A percentile compares a stretch with the other conserved stretches of the same genome.
These are phyloP conservation scores for Clohesyomyces aquaticus DNA, from an alignment of 495 filamentous ascomycete species.

Conservation along the genomic window DNA sequence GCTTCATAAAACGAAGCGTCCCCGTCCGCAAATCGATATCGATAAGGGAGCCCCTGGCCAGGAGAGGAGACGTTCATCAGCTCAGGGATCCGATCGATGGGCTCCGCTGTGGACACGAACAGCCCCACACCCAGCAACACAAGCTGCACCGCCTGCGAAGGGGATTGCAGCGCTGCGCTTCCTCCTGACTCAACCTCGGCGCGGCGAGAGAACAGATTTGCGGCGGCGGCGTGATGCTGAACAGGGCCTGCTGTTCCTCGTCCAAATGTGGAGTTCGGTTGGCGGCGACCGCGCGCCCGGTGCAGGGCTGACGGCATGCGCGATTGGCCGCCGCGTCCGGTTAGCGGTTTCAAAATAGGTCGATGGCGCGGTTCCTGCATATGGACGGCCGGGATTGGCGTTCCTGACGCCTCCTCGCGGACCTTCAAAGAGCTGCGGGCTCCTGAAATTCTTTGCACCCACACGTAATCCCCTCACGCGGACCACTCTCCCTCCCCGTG, in stretches of 20 bases:
- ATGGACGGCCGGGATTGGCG: conserved; percentile 21
- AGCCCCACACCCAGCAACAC: not conserved
- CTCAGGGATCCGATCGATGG: conserved; percentile 20
- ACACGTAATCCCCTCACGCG: conserved; percentile 6
- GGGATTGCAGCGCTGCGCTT: not conserved
- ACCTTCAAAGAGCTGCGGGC: conserved; percentile 8
- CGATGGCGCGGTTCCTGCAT: conserved; percentile 27
- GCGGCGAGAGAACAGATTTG: conserved; percentile 7
- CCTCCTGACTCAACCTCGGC: not conserved
- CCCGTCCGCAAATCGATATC: conserved; percentile 10
- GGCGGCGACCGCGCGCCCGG: not conserved
- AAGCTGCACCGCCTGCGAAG: not conserved
- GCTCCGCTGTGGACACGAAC: too few relatives aligned
- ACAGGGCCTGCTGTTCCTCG: not conserved
- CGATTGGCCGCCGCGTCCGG: not conserved
- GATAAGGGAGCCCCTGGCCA: not conserved
- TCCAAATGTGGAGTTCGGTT: not conserved
- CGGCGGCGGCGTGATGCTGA: not conserved
- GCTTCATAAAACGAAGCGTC: too few relatives aligned
- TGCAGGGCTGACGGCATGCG: not conserved
- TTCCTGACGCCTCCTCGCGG: not conserved
- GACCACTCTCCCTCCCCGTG: conserved; percentile 3
- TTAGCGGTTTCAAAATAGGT: conserved; percentile 20
- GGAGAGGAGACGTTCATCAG: not conserved
- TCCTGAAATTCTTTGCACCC: conserved; percentile 7